phyloP scores from a whole-genome alignment of 306 rosid species.

The Vachellia collinsii region DNA sequence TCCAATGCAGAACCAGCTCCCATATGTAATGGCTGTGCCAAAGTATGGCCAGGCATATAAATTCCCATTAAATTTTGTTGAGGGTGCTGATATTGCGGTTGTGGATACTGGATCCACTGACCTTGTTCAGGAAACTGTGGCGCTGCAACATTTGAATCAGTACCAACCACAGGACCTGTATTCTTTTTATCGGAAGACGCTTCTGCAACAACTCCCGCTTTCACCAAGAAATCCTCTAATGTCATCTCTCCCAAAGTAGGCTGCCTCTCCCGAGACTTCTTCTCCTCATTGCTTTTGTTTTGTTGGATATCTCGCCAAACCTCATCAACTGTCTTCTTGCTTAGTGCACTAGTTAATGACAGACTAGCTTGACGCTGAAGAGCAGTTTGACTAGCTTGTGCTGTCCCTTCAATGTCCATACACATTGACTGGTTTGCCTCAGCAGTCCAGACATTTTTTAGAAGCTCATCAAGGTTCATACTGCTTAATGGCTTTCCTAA shows the following conservation, averaged over 20 bases:
- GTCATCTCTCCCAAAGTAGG: conserved; percentile 97
- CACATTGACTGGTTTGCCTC: conserved; percentile 72
- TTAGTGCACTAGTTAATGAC: conserved; percentile 63
- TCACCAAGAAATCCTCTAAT: conserved; percentile 89
- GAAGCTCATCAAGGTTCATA: conserved; percentile 98
- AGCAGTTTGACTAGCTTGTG: conserved; percentile 53
- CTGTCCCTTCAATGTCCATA: conserved; percentile 51
- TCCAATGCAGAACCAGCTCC: conserved; percentile 71
- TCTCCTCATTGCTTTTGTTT: conserved; percentile 53
- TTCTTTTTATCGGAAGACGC: conserved; percentile 51
- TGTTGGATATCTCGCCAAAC: conserved; percentile 96
- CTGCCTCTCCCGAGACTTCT: conserved; percentile 64
- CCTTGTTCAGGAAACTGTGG: conserved; percentile 66
- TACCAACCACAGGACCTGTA: conserved; percentile 43
- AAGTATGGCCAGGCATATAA: conserved; percentile 65
- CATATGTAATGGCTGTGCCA: conserved; percentile 62
- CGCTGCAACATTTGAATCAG: conserved; percentile 49
- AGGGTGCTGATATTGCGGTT: conserved; percentile 68
- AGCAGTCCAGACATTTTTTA: conserved; percentile 79
- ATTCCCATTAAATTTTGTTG: conserved; percentile 74
- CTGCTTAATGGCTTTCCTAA: conserved; percentile 88
- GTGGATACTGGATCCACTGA: conserved; percentile 80
- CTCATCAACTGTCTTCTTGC: conserved; percentile 95
- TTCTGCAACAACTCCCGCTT: conserved; percentile 84
- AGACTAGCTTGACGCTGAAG: conserved; percentile 76